Conservation (phyloP, 2,329 filamentous ascomycete genomes). For the Chaetomium olivaceum region DNA sequence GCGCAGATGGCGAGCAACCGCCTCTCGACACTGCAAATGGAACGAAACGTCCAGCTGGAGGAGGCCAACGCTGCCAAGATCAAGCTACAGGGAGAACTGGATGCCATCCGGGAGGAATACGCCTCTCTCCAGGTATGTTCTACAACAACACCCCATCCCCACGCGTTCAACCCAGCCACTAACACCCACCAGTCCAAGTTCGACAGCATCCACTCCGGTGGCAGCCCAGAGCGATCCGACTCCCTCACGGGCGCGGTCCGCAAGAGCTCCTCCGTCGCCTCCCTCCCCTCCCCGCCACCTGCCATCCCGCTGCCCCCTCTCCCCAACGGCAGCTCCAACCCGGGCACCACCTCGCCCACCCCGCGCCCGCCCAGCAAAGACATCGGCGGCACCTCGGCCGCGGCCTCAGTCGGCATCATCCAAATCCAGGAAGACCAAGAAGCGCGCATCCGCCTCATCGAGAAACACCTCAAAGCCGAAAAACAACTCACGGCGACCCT, state of each 20-base stretch:
- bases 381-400: constrained; percentile 43
- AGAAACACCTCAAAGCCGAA: constrained; percentile 94
- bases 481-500: constrained; percentile 94
- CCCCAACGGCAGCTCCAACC: constrained; percentile 53
- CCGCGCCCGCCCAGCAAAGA: constrained; percentile 82
- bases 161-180: constrained; percentile 6
- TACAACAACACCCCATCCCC: not conserved
- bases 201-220: constrained; percentile 37
- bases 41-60: constrained; percentile 73
- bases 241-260: constrained; percentile 69
- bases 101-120: constrained; percentile 68
- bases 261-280: constrained; percentile 80
- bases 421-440: constrained; percentile 95
- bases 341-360: constrained; percentile 53
- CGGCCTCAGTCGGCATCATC: constrained; percentile 46
- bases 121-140: constrained; percentile 71
- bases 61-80: constrained; percentile 69
- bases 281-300: constrained; percentile 88
- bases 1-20: constrained; percentile 83
- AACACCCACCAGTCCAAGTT: constrained; percentile 54
- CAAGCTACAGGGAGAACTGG: constrained; percentile 67
- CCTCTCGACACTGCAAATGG: constrained; percentile 76
- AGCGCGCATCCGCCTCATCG: constrained; percentile 88
- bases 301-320: constrained; percentile 94
- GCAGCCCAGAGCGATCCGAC: constrained; percentile 57